Evolutionary conservation across 352 stramenopile genomes (phyloP).

Genomic region (Phytophthora crassamura): DNA sequence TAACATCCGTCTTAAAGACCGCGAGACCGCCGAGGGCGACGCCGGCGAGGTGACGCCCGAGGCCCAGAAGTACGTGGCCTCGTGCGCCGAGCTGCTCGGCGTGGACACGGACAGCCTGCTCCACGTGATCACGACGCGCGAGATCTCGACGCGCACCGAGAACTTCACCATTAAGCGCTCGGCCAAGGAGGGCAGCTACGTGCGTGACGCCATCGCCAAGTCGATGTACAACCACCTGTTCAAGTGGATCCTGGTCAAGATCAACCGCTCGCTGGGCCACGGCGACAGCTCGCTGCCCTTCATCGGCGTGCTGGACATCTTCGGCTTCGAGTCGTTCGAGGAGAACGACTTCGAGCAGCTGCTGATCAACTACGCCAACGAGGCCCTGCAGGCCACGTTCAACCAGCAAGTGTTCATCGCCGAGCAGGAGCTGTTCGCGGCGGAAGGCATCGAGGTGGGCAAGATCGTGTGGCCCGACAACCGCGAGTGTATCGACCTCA

Average conservation of each 20-base stretch:
- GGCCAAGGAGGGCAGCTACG: constrained; percentile 82
- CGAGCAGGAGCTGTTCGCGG: constrained; percentile 81
- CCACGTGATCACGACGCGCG: constrained; percentile 82
- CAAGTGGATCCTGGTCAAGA: constrained; percentile 83
- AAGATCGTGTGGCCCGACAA: constrained; percentile 89
- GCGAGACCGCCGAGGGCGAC: constrained; percentile 82
- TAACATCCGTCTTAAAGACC: constrained; percentile 80
- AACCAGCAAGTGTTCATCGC: constrained; percentile 92
- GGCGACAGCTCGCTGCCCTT: constrained; percentile 76
- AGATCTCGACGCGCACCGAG: constrained; percentile 81
- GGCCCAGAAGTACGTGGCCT: constrained; percentile 59
- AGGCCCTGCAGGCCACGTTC: constrained; percentile 89
- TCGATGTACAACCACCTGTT: constrained; percentile 94
- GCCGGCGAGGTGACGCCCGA: constrained; percentile 68
- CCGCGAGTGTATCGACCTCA: constrained; percentile 86
- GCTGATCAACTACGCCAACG: constrained; percentile 92
- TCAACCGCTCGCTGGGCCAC: constrained; percentile 86
- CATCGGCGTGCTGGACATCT: constrained; percentile 97
- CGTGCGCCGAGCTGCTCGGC: constrained; percentile 72
- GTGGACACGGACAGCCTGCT: constrained; percentile 69
- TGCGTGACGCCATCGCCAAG: constrained; percentile 94
- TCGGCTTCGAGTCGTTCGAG: constrained; percentile 97
- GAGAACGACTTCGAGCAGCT: constrained; percentile 93
- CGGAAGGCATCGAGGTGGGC: constrained; percentile 84
- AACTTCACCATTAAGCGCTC: constrained; percentile 85